Evolutionary conservation across 352 stramenopile species (phyloP), one percentile per base, ranked within the genome.

Genomic region (Pilasporangium apinafurcum): DNA sequence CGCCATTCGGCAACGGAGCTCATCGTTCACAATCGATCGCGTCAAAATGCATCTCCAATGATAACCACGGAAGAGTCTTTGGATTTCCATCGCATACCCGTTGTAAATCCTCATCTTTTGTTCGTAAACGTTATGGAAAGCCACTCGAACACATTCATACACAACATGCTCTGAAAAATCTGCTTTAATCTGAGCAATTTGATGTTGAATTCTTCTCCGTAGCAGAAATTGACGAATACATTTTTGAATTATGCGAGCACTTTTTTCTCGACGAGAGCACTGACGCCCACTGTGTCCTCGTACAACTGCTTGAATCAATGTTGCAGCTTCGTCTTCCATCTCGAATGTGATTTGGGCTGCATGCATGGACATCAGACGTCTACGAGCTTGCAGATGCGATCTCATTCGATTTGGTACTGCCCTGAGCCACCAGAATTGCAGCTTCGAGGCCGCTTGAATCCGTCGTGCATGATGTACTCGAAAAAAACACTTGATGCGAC

Each of bases 401-500:
- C 44, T 29, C 2, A 91, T 41, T n/a, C 80, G 59, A 1, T 71
- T 55, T 5, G 66, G 63, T 17, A 74, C 56, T 8, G 63, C 61
- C 9, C 71, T 55, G 3, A 88, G 64, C 76, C 81, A 93, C 59
- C 67, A 80, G 30, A 85, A 93, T 34, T 93, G 81, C 17, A 93
- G 37, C 41, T 54, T 48, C 0, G 35, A 59, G 16, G 68, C 78
- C n/a, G 44, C 59, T 4, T 20, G 32, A 24, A 76, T 46, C 3
- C 76, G 65, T 3, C 65, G 49, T 4, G 53, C 53, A 31, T 89
- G 68, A 16, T 69, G 62, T 1, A 76, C 58, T 7, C 73, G 73
- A 32, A 90, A 69, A 37, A 87, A 90, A 63, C 73, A 90, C 57
- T 90, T 90, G 41, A 92, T 86, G 9, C 76, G 70, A 14, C 77